Evolutionary conservation across 768 basidiomycete genomes (phyloP).

Genomic region (Suillus paluster): DNA sequence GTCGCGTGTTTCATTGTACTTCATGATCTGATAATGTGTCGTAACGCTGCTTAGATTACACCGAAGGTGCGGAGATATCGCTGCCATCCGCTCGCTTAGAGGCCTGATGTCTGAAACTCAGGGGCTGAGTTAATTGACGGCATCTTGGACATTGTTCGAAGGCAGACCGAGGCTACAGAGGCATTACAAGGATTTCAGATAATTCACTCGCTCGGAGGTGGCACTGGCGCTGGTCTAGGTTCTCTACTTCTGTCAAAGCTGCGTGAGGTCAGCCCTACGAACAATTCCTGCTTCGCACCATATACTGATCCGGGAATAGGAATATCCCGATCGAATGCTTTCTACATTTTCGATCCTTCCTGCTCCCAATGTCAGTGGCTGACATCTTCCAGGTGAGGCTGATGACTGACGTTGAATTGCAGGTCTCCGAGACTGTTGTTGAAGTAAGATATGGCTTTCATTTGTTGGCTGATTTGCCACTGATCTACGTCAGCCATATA

Average conservation of each 20-base stretch:
- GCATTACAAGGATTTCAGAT: constrained; percentile 91
- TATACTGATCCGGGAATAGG: constrained; percentile 47
- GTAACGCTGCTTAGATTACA: constrained; percentile 64
- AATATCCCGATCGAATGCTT: constrained; percentile 54
- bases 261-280: constrained; percentile 59
- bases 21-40: constrained; percentile 11
- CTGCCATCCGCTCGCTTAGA: neutral
- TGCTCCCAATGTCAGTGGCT: constrained; percentile 52
- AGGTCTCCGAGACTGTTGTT: constrained; percentile 55
- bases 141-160: constrained; percentile 81
- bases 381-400: neutral
- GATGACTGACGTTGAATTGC: constrained; percentile 16
- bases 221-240: constrained; percentile 87
- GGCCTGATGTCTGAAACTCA: constrained; percentile 28
- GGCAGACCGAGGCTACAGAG: constrained; percentile 82
- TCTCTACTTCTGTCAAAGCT: constrained; percentile 81
- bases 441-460: constrained; percentile 42
- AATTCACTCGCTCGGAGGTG: constrained; percentile 89
- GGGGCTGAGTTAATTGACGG: constrained; percentile 91
- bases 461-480: neutral
- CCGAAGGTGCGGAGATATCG: constrained; percentile 63
- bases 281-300: neutral
- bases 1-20: constrained; percentile 31
- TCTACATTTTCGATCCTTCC: constrained; percentile 59
- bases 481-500: constrained; percentile 65